Conservation (phyloP, 208 protist genomes). For the Porcisia hertigi region DNA sequence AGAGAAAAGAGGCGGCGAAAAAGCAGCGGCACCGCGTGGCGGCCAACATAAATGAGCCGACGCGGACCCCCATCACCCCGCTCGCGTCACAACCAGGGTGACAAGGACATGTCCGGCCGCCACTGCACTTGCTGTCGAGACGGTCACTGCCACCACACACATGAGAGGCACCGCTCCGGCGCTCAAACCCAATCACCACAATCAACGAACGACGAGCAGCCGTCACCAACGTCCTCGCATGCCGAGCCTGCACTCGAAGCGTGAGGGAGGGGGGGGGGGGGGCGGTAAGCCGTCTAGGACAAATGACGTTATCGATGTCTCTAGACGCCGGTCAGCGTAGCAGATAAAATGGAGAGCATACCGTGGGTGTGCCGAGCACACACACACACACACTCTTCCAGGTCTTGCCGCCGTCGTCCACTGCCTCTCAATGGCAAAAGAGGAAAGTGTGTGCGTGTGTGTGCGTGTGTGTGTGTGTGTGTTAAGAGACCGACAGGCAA, state of each 20-base stretch:
- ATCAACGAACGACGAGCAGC: background rate
- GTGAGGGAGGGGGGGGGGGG: background rate
- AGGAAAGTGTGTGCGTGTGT: too few species aligned
- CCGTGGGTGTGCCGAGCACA: background rate
- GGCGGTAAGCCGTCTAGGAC: background rate
- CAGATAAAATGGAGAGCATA: too few species aligned
- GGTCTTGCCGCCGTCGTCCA: background rate
- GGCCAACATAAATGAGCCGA: background rate
- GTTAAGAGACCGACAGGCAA: too few species aligned
- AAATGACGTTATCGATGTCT: too few species aligned
- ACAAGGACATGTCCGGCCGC: background rate
- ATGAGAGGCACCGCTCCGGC: background rate
- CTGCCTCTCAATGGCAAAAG: too few species aligned
- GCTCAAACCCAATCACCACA: background rate
- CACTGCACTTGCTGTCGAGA: background rate
- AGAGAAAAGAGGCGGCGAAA: constrained; percentile 7
- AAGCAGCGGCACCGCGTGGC: background rate
- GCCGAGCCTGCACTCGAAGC: background rate
- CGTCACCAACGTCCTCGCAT: background rate
- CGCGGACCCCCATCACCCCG: background rate
- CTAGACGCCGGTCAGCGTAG: too few species aligned
- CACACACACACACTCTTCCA: background rate
- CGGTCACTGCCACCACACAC: background rate
- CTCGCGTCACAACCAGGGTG: background rate
- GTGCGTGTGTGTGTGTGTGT: too few species aligned